Percentiles rank a stretch among this genome's conserved stretches.
Evolutionary conservation across 1,284 basidiomycete species (phyloP).

Genomic region (Austroboletus olivaceoglutinosus): DNA sequence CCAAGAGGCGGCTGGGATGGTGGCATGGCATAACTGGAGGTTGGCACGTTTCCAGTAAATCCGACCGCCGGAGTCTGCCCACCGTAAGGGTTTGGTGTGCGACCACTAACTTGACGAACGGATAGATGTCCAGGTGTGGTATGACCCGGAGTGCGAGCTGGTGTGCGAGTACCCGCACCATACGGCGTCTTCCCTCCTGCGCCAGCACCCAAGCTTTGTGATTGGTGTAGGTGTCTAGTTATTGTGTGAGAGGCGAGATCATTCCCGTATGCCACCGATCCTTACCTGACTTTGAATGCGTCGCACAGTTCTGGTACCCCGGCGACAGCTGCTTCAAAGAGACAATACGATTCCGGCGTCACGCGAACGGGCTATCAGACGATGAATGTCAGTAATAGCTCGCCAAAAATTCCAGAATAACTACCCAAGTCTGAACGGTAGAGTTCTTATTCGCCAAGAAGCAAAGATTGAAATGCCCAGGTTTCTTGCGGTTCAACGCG

Average conservation of each 20-base stretch:
- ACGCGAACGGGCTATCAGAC: slow-evolving; percentile 76
- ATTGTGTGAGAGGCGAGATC: slow-evolving; percentile 13
- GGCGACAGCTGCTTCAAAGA: slow-evolving; percentile 84
- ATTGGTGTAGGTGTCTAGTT: slow-evolving; percentile 72
- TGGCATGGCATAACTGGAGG: slow-evolving; percentile 32
- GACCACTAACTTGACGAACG: slow-evolving; percentile 57
- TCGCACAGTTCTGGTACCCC: slow-evolving; percentile 92
- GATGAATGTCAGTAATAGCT: slow-evolving; percentile 2
- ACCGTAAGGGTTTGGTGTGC: slow-evolving; percentile 75
- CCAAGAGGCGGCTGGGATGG: slow-evolving; percentile 47
- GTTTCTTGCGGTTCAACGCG: slow-evolving; percentile 83
- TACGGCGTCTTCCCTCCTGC: slow-evolving; percentile 79
- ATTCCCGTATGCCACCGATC: not conserved
- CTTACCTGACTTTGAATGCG: slow-evolving; percentile 89
- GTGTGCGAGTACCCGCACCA: slow-evolving; percentile 71
- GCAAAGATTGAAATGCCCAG: slow-evolving; percentile 91
- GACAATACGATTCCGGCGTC: slow-evolving; percentile 85
- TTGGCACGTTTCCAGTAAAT: slow-evolving; percentile 27
- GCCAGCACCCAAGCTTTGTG: slow-evolving; percentile 62
- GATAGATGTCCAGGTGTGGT: slow-evolving; percentile 75
- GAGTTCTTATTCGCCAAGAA: slow-evolving; percentile 93
- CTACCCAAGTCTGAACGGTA: slow-evolving; percentile 88
- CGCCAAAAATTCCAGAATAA: not conserved
- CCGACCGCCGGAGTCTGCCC: slow-evolving; percentile 46
- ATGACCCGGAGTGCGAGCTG: slow-evolving; percentile 68